A percentile compares a stretch with the other conserved stretches of the same genome.
Conservation (phyloP, 106 monocot genomes). For the Chionographis japonica region DNA sequence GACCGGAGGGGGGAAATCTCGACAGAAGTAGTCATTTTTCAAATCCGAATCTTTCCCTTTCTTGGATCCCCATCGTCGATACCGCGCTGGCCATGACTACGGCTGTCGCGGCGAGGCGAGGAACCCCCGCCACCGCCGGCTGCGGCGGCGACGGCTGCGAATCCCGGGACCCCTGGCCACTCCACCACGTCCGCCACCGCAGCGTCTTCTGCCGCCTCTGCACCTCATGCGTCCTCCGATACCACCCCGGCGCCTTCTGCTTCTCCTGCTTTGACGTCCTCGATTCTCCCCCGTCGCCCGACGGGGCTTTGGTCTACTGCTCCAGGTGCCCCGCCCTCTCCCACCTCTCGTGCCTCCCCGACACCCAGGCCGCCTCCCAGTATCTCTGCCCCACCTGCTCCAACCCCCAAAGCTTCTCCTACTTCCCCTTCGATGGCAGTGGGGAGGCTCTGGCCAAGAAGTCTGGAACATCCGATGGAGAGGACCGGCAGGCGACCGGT, state of each 20-base stretch:
- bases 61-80: no score
- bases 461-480: neutral
- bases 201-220: slow-evolving; percentile 47
- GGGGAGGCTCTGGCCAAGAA: neutral
- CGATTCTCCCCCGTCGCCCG: slow-evolving; percentile 11
- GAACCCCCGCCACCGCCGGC: neutral
- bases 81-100: neutral
- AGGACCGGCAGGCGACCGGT: neutral
- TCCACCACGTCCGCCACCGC: slow-evolving; percentile 58
- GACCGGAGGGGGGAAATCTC: no score
- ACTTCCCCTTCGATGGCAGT: slow-evolving; percentile 17
- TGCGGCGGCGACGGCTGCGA: slow-evolving; percentile 45
- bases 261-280: slow-evolving; percentile 43
- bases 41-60: no score
- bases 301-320: slow-evolving; percentile 30
- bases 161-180: slow-evolving; percentile 29
- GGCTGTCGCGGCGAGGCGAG: neutral
- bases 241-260: slow-evolving; percentile 57
- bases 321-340: slow-evolving; percentile 40
- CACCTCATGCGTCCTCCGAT: slow-evolving; percentile 73
- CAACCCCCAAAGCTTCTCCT: slow-evolving; percentile 25
- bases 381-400: slow-evolving; percentile 49
- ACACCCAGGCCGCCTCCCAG: slow-evolving; percentile 6
- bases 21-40: no score
- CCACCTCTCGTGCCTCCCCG: slow-evolving; percentile 46